These are phyloP conservation scores for Strombidium stylifer DNA, from an alignment of 73 alveolate species.

Conservation along the genomic window DNA sequence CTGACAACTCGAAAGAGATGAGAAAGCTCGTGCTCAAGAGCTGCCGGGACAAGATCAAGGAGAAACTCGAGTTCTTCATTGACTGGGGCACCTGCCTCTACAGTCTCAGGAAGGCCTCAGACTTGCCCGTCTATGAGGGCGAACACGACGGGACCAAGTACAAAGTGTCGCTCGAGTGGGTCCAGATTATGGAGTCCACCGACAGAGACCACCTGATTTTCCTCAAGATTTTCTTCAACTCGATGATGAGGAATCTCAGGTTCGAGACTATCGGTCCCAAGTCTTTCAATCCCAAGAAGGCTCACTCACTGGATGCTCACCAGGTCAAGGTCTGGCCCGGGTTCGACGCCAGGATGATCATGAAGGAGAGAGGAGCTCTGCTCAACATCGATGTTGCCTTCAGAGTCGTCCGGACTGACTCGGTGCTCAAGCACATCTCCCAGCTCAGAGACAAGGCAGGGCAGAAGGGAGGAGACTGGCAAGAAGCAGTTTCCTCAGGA, in stretches of 20 bases:
- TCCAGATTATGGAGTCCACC: constrained; percentile 26
- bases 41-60: constrained; percentile 31
- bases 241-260: constrained; percentile 49
- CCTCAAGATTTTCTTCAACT: constrained; percentile 63
- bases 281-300: constrained; percentile 47
- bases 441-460: constrained; percentile 35
- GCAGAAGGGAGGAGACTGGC: constrained; percentile 15
- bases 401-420: constrained; percentile 56
- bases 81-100: constrained; percentile 48
- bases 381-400: constrained; percentile 66
- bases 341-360: constrained; percentile 43
- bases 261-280: constrained; percentile 60
- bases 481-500: constrained; percentile 6
- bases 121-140: constrained; percentile 20
- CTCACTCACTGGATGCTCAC: constrained; percentile 45
- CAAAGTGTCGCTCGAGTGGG: constrained; percentile 30
- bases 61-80: constrained; percentile 32
- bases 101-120: constrained; percentile 22
- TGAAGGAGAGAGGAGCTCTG: constrained; percentile 53
- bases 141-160: constrained; percentile 45
- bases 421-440: constrained; percentile 49
- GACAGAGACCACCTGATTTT: constrained; percentile 53
- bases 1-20: constrained; percentile 37
- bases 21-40: constrained; percentile 16
- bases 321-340: constrained; percentile 71